These are phyloP conservation scores for Diutina sp. DNA, from an alignment of 1,139 yeast genomes.

Conservation along the genomic window DNA sequence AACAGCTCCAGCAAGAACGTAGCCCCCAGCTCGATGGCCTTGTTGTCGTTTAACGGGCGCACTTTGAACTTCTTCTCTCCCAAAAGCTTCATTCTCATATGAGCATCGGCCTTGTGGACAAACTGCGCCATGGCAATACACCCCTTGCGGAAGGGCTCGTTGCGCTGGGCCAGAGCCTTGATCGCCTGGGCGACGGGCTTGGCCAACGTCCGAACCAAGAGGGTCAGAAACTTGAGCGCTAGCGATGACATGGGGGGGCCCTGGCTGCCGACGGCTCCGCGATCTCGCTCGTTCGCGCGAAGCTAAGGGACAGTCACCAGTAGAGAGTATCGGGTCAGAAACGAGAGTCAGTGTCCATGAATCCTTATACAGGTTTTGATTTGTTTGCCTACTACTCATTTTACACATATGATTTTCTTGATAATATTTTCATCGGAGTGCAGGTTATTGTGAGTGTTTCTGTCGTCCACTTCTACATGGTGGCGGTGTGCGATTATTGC, in stretches of 20 bases:
- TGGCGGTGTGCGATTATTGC: no score
- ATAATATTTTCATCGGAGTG: no score
- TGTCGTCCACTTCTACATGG: no score
- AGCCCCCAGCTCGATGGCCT: slow-evolving; percentile 80
- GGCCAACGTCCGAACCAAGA: slow-evolving; percentile 65
- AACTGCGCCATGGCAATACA: slow-evolving; percentile 69
- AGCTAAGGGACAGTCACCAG: not conserved
- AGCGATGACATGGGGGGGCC: slow-evolving; percentile 10
- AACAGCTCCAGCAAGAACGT: slow-evolving; percentile 66
- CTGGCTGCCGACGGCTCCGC: not conserved
- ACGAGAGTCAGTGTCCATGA: no score
- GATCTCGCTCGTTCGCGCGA: not conserved
- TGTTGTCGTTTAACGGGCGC: slow-evolving; percentile 72
- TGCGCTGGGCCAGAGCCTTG: slow-evolving; percentile 68
- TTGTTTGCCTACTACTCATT: no score
- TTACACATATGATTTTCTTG: no score
- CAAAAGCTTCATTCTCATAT: slow-evolving; percentile 47
- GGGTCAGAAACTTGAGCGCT: slow-evolving; percentile 65
- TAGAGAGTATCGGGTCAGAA: no score
- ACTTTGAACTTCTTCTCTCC: slow-evolving; percentile 48
- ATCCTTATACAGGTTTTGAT: no score
- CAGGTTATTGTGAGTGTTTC: no score
- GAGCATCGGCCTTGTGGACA: slow-evolving; percentile 55
- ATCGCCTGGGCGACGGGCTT: slow-evolving; percentile 69
- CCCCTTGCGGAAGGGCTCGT: slow-evolving; percentile 44